Conservation (phyloP, 345 rosid genomes). For the Alliaria petiolata region DNA sequence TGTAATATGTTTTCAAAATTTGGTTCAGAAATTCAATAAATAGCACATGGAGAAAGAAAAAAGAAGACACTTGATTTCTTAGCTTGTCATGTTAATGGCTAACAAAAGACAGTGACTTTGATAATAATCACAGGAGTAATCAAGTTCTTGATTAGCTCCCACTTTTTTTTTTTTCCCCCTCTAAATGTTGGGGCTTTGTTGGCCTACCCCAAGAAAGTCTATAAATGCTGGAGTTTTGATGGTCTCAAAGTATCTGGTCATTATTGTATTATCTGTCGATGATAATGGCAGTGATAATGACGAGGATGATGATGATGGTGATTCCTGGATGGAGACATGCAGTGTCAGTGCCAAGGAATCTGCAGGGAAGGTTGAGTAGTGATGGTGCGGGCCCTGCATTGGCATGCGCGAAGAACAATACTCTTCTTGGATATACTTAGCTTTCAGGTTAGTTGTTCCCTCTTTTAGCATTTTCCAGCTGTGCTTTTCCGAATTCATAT, state of each 20-base stretch:
- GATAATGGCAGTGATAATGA: slow-evolving; percentile 25
- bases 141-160: slow-evolving; percentile 15
- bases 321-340: slow-evolving; percentile 41
- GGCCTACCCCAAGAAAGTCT: slow-evolving; percentile 61
- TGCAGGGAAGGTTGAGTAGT: slow-evolving; percentile 32
- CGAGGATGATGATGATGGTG: slow-evolving; percentile 30
- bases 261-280: slow-evolving; percentile 29
- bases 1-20: not conserved
- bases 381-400: slow-evolving; percentile 35
- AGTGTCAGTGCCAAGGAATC: slow-evolving; percentile 42
- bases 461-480: slow-evolving; percentile 25
- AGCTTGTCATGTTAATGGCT: slow-evolving; percentile 5
- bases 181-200: slow-evolving; percentile 15
- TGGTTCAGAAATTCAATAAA: not conserved
- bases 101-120: slow-evolving; percentile 1
- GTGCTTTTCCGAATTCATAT: slow-evolving; percentile 17
- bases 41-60: slow-evolving; percentile 6
- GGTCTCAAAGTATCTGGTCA: slow-evolving; percentile 15
- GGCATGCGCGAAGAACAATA: slow-evolving; percentile 18
- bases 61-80: not conserved
- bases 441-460: slow-evolving; percentile 18
- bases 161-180: too few relatives aligned
- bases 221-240: slow-evolving; percentile 43
- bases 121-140: slow-evolving; percentile 11
- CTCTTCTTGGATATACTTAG: slow-evolving; percentile 15